Evolutionary conservation across 352 stramenopile genomes (phyloP), one percentile per base, ranked within the genome.

Genomic region (Phytophthora palmivora): DNA sequence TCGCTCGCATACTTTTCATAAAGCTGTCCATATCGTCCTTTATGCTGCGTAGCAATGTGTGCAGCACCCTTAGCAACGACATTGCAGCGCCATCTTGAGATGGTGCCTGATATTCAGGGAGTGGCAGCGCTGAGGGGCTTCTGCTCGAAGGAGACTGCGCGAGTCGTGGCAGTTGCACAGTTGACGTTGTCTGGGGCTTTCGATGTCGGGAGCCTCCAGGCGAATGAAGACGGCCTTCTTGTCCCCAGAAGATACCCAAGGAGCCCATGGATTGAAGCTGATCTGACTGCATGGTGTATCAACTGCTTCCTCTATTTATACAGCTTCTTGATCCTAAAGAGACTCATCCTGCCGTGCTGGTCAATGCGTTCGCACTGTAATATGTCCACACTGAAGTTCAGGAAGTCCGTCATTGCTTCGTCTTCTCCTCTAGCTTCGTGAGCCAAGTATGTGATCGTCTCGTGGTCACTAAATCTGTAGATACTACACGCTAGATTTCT

Each of bases 401-500:
- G 61, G 55, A 94, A 94, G 47, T 94, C 86, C 11, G 28, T 58
- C 67, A 92, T 81, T 11, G 86, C 82, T 52, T 87, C 79, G 67
- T 94, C 85, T 24, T 89, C 81, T 19, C 86, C 86, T 33, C 86
- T 72, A 21, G 74, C 68, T 58, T 94, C 86, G 52, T 94, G 84
- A 11, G 80, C 74, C 33, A 94, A 61, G 51, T 86, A 91, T 66
- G 82, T 91, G 50, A 86, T 47, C 7, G 87, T 91, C 16, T 78
- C 15, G 0, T 48, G 45, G 33, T 74, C 41, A 37, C 82, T 91
- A 14, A 95, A 80, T 22, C 70, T 71, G 37, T 58, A 24, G 50
- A 95, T 93, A 49, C 82, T 93, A 32, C 72, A 61, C 11, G 84
- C 87, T 10, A 95, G 67, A 32, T 91, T 84, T 18, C 84, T 69